Evolutionary conservation across 169 alveolate genomes (phyloP).

Genomic region (Eimeria falciformis): DNA sequence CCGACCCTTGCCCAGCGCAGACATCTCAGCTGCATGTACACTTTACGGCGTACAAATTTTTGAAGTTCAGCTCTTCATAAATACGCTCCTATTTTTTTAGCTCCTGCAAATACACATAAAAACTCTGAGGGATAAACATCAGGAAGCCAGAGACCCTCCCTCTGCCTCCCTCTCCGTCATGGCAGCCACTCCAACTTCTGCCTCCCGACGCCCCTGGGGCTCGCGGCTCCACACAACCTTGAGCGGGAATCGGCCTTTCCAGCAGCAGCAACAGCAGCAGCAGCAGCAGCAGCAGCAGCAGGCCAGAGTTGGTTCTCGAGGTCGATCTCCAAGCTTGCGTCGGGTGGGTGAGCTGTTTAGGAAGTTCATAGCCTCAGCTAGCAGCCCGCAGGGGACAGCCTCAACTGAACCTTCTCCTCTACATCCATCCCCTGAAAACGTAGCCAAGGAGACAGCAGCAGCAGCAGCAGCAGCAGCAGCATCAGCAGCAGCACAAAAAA

Average conservation of each 20-base stretch:
- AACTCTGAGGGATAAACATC: too few species aligned
- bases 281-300: constrained; percentile 50
- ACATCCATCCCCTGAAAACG: background rate
- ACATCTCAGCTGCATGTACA: too few species aligned
- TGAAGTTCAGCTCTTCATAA: too few species aligned
- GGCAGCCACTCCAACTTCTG: background rate
- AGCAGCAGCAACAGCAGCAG: constrained; percentile 19
- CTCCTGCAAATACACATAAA: background rate
- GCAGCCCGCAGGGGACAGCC: background rate
- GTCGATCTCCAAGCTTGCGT: constrained; percentile 38
- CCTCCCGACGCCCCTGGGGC: background rate
- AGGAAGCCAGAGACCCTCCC: too few species aligned
- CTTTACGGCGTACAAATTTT: too few species aligned
- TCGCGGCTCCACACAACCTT: constrained; percentile 9
- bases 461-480: constrained; percentile 39
- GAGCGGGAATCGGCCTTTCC: background rate
- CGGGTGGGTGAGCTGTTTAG: constrained; percentile 31
- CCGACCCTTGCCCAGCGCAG: too few species aligned
- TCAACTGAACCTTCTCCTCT: background rate
- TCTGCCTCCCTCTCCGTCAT: background rate
- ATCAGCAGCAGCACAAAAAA: background rate
- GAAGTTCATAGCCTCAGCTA: constrained; percentile 5
- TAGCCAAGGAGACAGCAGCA: background rate
- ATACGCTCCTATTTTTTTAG: too few species aligned
- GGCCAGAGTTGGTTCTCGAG: background rate